phyloP scores from a whole-genome alignment of 2,329 filamentous ascomycete genomes.

The Arachnomyces sp. region DNA sequence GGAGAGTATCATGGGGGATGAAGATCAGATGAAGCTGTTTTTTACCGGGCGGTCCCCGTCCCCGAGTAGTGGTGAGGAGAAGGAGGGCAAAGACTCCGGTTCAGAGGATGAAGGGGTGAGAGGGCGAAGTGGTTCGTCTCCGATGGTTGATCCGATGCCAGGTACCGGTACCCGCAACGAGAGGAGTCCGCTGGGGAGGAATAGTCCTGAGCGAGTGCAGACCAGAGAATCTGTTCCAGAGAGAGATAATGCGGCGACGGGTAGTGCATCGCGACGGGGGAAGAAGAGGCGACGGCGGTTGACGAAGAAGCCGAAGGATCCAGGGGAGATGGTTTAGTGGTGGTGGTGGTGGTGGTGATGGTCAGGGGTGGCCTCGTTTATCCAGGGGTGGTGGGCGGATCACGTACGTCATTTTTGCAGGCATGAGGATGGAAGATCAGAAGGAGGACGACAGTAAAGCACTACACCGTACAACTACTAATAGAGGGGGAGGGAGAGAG shows the following conservation, averaged over 20 bases:
- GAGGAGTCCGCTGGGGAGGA: slow-evolving; percentile 28
- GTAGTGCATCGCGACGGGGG: slow-evolving; percentile 2
- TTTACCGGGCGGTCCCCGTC: slow-evolving; percentile 47
- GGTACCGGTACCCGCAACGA: slow-evolving; percentile 20
- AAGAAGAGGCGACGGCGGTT: slow-evolving; percentile 7
- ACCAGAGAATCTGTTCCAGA: slow-evolving; percentile 14
- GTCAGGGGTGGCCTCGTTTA: too few species aligned
- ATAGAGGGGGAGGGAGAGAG: background rate
- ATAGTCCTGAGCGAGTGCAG: slow-evolving; percentile 23
- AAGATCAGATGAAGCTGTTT: slow-evolving; percentile 66
- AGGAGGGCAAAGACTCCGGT: too few species aligned
- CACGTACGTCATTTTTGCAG: too few species aligned
- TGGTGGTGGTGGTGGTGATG: too few species aligned
- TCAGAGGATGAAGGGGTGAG: too few species aligned
- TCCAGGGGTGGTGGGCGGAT: too few species aligned
- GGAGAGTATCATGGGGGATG: slow-evolving; percentile 68
- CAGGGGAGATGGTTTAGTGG: slow-evolving; percentile 7
- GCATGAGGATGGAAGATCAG: too few species aligned
- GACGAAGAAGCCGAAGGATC: slow-evolving; percentile 6
- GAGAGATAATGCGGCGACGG: slow-evolving; percentile 9
- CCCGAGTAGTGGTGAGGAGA: too few species aligned
- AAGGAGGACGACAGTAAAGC: too few species aligned
- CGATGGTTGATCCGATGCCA: background rate
- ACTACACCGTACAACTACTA: too few species aligned
- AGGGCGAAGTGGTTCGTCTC: too few species aligned